Evolutionary conservation across 208 protist genomes (phyloP).

Genomic region (Leishmania turanica): DNA sequence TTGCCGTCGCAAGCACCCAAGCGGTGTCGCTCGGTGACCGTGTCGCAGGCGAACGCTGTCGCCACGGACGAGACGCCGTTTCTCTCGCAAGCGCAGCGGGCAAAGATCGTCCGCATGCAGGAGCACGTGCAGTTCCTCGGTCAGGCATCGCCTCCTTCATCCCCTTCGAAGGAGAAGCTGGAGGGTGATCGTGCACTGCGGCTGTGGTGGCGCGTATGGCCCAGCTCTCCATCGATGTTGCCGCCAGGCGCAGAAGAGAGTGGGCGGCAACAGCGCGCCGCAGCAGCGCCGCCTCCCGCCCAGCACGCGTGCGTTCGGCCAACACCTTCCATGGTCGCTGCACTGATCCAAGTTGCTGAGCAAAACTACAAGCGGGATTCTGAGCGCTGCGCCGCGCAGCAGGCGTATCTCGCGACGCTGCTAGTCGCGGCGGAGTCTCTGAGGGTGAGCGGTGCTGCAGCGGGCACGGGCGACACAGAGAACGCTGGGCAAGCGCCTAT

Average conservation of each 20-base stretch:
- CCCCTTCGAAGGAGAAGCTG: not conserved
- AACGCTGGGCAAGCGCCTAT: not conserved
- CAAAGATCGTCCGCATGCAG: conserved; percentile 1
- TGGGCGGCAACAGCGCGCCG: not conserved
- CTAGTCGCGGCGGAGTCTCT: not conserved
- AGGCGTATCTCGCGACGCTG: not conserved
- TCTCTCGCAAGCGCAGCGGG: not conserved
- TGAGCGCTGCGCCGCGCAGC: conserved; percentile 3
- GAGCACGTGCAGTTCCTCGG: not conserved
- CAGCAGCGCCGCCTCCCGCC: not conserved
- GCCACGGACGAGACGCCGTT: not conserved
- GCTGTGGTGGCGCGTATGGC: conserved; percentile 29
- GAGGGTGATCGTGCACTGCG: conserved; percentile 4
- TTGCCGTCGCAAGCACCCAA: not conserved
- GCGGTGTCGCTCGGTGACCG: conserved; percentile 2
- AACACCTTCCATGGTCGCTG: conserved; percentile 19
- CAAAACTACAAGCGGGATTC: conserved; percentile 14
- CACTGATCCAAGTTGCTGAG: conserved; percentile 8
- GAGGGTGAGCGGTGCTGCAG: not conserved
- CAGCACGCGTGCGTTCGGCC: conserved; percentile 12
- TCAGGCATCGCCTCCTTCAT: not conserved
- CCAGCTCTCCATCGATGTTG: conserved; percentile 3
- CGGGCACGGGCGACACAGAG: not conserved
- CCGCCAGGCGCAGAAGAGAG: not conserved
- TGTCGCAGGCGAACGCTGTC: not conserved